Percentiles rank a stretch among this genome's conserved stretches.
Conservation (phyloP, 495 filamentous ascomycete species). For the Aspergillus homomorphus region DNA sequence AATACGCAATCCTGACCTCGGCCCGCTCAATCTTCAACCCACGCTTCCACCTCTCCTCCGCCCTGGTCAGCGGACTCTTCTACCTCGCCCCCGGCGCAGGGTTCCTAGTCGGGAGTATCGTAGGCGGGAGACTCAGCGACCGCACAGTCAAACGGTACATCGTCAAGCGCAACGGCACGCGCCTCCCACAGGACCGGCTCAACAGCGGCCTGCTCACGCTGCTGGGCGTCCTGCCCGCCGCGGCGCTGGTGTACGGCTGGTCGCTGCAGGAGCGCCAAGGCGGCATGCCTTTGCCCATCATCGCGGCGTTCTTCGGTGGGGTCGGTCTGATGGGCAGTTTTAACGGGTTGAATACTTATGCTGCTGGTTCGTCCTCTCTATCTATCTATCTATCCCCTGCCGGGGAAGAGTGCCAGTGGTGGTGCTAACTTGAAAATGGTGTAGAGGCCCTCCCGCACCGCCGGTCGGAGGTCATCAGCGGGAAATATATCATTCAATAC, state of each 20-base stretch:
- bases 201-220: conserved; percentile 62
- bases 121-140: conserved; percentile 69
- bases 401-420: background rate
- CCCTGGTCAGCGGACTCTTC: conserved; percentile 69
- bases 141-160: conserved; percentile 62
- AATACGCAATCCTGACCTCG: conserved; percentile 69
- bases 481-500: conserved; percentile 72
- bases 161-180: conserved; percentile 50
- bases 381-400: background rate
- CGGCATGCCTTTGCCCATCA: conserved; percentile 64
- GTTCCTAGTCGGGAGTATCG: conserved; percentile 65
- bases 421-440: background rate
- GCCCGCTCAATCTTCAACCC: conserved; percentile 73
- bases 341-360: conserved; percentile 71
- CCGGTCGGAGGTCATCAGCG: conserved; percentile 65
- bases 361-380: conserved; percentile 46
- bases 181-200: conserved; percentile 69
- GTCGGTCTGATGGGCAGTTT: conserved; percentile 69
- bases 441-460: conserved; percentile 43
- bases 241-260: conserved; percentile 70
- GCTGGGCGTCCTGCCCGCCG: conserved; percentile 58
- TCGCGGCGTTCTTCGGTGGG: conserved; percentile 66
- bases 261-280: conserved; percentile 59
- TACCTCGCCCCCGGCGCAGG: conserved; percentile 72
- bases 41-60: conserved; percentile 64